phyloP scores from a whole-genome alignment of 164 flowering plant species.

The Sedum album region DNA sequence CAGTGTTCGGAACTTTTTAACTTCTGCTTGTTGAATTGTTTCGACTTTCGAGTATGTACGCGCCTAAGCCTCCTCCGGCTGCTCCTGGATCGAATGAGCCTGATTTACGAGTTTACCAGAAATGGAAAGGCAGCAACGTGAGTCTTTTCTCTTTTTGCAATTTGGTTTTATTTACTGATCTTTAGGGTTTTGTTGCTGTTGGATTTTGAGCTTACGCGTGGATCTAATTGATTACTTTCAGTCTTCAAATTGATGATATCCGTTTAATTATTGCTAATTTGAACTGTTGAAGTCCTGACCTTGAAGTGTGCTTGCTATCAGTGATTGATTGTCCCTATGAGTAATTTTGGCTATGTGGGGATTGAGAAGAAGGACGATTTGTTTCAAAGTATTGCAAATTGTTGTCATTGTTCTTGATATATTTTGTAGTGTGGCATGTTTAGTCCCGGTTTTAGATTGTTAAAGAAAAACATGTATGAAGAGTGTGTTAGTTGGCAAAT shows the following conservation, averaged over 20 bases:
- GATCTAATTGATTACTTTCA: background rate
- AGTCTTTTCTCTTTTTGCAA: conserved; percentile 17
- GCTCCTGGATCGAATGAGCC: conserved; percentile 28
- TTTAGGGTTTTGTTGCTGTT: background rate
- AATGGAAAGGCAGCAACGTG: conserved; percentile 97
- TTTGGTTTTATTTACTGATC: background rate
- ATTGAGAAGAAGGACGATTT: background rate
- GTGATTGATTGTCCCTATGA: background rate
- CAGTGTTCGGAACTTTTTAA: background rate
- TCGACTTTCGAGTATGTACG: conserved; percentile 42
- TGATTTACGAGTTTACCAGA: conserved; percentile 53
- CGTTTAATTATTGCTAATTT: background rate
- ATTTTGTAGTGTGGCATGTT: too few species aligned
- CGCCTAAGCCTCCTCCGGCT: conserved; percentile 60
- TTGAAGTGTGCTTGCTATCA: too few species aligned
- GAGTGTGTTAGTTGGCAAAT: too few species aligned
- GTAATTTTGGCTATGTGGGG: background rate
- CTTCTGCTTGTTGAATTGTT: background rate
- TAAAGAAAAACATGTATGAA: too few species aligned
- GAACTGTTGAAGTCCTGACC: background rate
- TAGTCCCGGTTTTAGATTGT: too few species aligned
- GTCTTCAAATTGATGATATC: background rate
- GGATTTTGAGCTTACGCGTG: background rate
- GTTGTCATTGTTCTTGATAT: too few species aligned
- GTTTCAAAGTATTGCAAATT: too few species aligned